Conservation (phyloP, 2,329 filamentous ascomycete species). For the Fusarium napiforme region DNA sequence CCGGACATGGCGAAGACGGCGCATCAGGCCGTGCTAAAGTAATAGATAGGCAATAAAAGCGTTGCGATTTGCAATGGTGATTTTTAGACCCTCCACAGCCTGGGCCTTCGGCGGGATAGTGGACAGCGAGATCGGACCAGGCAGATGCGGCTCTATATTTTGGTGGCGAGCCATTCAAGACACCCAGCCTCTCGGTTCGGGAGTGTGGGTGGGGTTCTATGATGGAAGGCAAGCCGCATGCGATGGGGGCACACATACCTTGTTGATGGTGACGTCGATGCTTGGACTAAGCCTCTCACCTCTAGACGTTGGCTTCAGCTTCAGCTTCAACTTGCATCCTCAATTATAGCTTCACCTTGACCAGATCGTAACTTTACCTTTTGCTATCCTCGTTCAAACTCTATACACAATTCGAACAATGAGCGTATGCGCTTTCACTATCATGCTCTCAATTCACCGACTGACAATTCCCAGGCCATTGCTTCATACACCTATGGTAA, state of each 20-base stretch:
- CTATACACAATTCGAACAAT: constrained; percentile 12
- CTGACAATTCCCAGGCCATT: constrained; percentile 53
- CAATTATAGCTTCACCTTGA: background rate
- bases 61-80: constrained; percentile 49
- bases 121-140: constrained; percentile 37
- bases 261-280: constrained; percentile 27
- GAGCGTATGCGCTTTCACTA: constrained; percentile 27
- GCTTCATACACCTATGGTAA: constrained; percentile 63
- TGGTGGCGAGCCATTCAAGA: constrained; percentile 9
- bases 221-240: background rate
- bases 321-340: background rate
- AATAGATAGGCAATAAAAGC: constrained; percentile 46
- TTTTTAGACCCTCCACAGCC: constrained; percentile 6
- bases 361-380: background rate
- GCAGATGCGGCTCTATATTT: constrained; percentile 8
- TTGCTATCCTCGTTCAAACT: background rate
- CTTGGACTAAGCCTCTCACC: background rate
- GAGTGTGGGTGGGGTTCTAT: constrained; percentile 9
- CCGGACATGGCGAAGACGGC: constrained; percentile 22
- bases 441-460: background rate
- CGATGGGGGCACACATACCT: constrained; percentile 6
- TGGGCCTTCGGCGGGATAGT: background rate
- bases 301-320: background rate
- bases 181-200: constrained; percentile 2
- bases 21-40: constrained; percentile 20